Percentiles rank a stretch among this genome's conserved stretches.
These are phyloP conservation scores for Rhodotorula graminis DNA, from an alignment of 768 basidiomycete genomes.

Conservation along the genomic window DNA sequence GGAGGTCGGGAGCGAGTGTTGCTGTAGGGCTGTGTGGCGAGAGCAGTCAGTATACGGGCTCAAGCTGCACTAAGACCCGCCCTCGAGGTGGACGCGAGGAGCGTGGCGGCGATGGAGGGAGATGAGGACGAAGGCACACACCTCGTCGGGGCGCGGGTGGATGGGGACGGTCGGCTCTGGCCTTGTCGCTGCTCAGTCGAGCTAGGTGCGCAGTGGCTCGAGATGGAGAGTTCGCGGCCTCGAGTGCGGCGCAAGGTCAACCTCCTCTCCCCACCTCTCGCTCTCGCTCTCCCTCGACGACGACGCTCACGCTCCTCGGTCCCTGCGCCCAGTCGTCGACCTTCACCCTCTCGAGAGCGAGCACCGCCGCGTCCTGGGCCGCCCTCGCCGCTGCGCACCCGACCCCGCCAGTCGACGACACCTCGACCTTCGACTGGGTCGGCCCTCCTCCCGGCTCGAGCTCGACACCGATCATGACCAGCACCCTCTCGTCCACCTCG, in stretches of 20 bases:
- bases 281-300: background rate
- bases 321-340: slow-evolving; percentile 13
- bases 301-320: background rate
- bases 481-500: background rate
- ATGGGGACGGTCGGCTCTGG: too few relatives aligned
- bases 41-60: too few relatives aligned
- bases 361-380: background rate
- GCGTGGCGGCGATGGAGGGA: background rate
- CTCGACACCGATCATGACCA: background rate
- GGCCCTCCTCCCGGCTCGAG: background rate
- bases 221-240: background rate
- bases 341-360: slow-evolving; percentile 6
- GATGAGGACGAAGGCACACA: background rate
- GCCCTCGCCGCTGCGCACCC: background rate
- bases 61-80: too few relatives aligned
- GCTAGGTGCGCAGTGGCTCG: background rate
- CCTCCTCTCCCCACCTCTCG: background rate
- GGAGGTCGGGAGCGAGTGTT: background rate
- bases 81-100: too few relatives aligned
- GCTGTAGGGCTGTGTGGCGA: too few relatives aligned
- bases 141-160: background rate
- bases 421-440: background rate
- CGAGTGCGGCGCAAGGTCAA: slow-evolving; percentile 9
- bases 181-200: too few relatives aligned
- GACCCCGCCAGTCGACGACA: background rate